A percentile compares a stretch with the other conserved stretches of the same genome.
Evolutionary conservation across 306 rosid genomes (phyloP).

Genomic region (Prunus padus): DNA sequence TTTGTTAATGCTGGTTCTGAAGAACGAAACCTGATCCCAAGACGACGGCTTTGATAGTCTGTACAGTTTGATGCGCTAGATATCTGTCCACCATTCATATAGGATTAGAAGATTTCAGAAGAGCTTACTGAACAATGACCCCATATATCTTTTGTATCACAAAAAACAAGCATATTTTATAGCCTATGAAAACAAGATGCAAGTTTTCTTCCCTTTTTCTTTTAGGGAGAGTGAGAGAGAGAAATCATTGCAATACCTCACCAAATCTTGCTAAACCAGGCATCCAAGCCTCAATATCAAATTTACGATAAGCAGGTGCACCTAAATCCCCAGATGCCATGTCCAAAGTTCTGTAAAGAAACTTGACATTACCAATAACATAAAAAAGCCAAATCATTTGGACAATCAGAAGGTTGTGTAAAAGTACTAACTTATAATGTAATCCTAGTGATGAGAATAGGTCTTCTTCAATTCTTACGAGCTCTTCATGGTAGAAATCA

Average conservation of each 20-base stretch:
- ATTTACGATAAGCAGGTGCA: slow-evolving; percentile 93
- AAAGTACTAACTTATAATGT: slow-evolving; percentile 67
- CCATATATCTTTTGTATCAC: not conserved
- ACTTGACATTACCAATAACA: slow-evolving; percentile 3
- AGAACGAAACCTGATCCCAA: slow-evolving; percentile 80
- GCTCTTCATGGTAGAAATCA: slow-evolving; percentile 77
- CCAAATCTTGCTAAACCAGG: slow-evolving; percentile 92
- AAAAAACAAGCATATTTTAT: not conserved
- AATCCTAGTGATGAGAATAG: slow-evolving; percentile 75
- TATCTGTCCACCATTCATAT: slow-evolving; percentile 49
- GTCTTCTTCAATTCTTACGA: slow-evolving; percentile 82
- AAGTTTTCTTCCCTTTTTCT: not conserved
- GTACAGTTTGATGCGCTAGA: slow-evolving; percentile 91
- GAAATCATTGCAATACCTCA: slow-evolving; percentile 53
- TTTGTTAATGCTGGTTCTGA: slow-evolving; percentile 42
- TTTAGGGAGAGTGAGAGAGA: slow-evolving; percentile 1
- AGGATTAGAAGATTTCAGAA: not conserved
- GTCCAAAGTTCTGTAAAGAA: slow-evolving; percentile 75
- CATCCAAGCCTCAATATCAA: slow-evolving; percentile 97
- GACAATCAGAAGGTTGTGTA: slow-evolving; percentile 15
- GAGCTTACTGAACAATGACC: not conserved
- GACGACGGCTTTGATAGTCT: slow-evolving; percentile 86
- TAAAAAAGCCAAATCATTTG: slow-evolving; percentile 6
- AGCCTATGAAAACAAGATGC: not conserved
- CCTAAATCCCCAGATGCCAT: slow-evolving; percentile 95